Base-by-base conservation (phyloP, 2,329 filamentous ascomycete species). In the Trichoderma sp. region DNA sequence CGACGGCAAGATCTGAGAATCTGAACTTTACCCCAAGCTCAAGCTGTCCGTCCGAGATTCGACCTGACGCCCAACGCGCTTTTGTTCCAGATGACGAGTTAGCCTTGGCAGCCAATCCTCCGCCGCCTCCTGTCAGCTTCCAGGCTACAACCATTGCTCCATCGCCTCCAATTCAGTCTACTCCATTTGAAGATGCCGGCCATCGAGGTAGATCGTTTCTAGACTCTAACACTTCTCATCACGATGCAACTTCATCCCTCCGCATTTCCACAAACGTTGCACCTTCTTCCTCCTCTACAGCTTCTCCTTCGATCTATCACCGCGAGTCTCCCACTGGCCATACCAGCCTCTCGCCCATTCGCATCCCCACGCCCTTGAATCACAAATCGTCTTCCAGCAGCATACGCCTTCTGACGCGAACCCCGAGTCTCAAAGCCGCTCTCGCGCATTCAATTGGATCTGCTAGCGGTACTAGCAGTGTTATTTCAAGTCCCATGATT, bases 401-500 rank as follows among this genome's bases (percentile, higher is more conserved):
- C 64, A 81, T 90, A n/a, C 84, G 83, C 64, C 88, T 88, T 6
- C 81, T 91, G 21, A 89, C 89, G 27, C 86, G 90, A 78, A 92
- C 90, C 0, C 90, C 90, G 3, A 92, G 91, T 80, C 82, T 92
- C 76, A 91, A 91, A 80, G 86, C 89, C n/a, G 85, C 87, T 64
- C 83, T 91, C 21, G 83, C 85, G 62, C 87, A 85, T 41, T 76
- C 69, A 56, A 76, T 76, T 72, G 86, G 88, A 59, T 82, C 86
- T 33, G 81, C 83, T 18, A 91, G 89, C 50, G 87, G 91, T 2
- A 88, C 92, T 14, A 93, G 89, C 79, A 95, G 93, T 4, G 86
- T 89, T 35, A 87, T 93, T n/a, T 90, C 93, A 7, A 95, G 93
- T 74, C 93, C 93, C 4, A 89, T 93, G 78, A 90, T 95, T 73